phyloP scores from a whole-genome alignment of 208 protist genomes.

The Leishmania gerbilli region DNA sequence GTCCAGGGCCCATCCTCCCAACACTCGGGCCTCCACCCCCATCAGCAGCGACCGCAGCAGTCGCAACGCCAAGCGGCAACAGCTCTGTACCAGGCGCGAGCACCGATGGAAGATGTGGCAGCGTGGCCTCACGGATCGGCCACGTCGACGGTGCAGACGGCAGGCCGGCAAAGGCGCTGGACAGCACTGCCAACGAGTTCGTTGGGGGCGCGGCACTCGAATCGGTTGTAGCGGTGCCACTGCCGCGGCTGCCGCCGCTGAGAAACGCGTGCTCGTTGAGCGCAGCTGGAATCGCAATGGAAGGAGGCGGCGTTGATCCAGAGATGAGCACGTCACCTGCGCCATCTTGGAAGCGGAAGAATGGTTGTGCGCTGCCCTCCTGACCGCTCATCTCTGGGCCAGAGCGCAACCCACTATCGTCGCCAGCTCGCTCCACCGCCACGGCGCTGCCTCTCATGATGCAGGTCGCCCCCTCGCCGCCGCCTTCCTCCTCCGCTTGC shows the following conservation, averaged over 20 bases:
- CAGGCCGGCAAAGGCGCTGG: neutral
- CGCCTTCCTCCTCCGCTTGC: conserved; percentile 1
- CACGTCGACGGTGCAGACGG: conserved; percentile 8
- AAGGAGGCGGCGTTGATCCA: neutral
- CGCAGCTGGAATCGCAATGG: neutral
- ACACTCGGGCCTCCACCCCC: neutral
- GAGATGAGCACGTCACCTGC: neutral
- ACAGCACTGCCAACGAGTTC: neutral
- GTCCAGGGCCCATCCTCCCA: neutral
- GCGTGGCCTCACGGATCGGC: neutral
- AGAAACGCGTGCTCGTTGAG: neutral
- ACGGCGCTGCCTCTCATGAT: neutral
- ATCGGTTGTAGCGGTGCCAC: neutral
- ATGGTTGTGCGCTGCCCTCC: neutral
- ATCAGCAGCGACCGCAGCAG: neutral
- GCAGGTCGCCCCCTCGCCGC: neutral
- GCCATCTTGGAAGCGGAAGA: neutral
- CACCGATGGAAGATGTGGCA: conserved; percentile 1
- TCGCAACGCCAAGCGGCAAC: neutral
- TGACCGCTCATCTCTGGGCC: neutral
- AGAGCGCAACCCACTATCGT: neutral
- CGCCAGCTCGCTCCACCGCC: neutral
- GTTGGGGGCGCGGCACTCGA: neutral
- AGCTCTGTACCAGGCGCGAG: neutral
- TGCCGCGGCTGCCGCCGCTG: neutral